Evolutionary conservation across 345 rosid genomes (phyloP), one percentile per base, ranked within the genome.

Genomic region (Aquilaria yunnanensis): DNA sequence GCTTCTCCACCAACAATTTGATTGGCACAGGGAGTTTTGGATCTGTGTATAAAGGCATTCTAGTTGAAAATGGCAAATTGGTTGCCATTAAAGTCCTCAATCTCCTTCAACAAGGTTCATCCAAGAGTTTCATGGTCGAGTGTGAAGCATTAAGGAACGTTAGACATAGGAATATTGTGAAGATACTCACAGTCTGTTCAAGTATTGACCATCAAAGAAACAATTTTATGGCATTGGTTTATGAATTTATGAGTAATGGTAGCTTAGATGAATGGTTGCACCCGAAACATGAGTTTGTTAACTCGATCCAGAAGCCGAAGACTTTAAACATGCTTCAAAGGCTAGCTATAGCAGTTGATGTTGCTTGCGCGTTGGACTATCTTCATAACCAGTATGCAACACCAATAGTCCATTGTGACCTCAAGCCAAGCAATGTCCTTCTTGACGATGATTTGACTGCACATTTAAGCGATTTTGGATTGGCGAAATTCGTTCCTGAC

Each of bases 101-200:
- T 34, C 67, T 78, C 54, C 13, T 47, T 29, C 63, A 12, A 52
- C 66, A 32, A 62, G 78, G 75, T 61, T 83, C 77, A 23, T 58
- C 23, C 6, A 68, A 67, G 64, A 83, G 80, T 5, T 80, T 78
- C 14, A 12, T 75, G 29, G 77, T 78, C 9, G 85, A 80, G 65
- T 77, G 83, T 57, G 56, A 80, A 69, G 63, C 81, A 0, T 45
- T 82, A 11, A 29, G 55, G 50, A 72, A 41, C 6, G 45, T 72
- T 29, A 64, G 73, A 34, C 83, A 74, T 50, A 57, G 80, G 9
- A 78, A 83, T 60, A 81, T 81, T 12, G 45, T 78, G 53, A 73
- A 73, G 50, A 12, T 81, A 46, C 2, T 77, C 9, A 61, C 80
- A 1, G 65, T 51, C 6, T 81, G 82, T 60, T 75, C 73, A 0